Conservation (phyloP, 1,284 basidiomycete genomes). For the Austroboletus novae-zelandiae region DNA sequence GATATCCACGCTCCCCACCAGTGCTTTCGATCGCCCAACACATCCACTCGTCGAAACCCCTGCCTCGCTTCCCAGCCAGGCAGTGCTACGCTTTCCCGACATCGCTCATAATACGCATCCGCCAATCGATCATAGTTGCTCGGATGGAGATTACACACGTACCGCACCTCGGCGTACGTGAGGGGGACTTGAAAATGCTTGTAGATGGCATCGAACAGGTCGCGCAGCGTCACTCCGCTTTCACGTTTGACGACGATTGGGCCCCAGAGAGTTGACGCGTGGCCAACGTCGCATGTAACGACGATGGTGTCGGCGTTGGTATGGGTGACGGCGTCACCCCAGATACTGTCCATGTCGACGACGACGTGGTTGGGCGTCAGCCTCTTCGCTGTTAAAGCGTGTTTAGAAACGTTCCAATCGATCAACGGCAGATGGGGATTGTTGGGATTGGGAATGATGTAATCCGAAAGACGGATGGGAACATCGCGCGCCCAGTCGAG, state of each 20-base stretch:
- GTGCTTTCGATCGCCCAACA: constrained; percentile 31
- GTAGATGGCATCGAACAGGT: constrained; percentile 37
- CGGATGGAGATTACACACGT: constrained; percentile 19
- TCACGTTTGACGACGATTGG: constrained; percentile 30
- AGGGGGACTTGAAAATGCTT: constrained; percentile 36
- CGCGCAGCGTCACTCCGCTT: constrained; percentile 28
- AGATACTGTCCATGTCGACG: constrained; percentile 22
- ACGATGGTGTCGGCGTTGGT: constrained; percentile 24
- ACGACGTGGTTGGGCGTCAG: constrained; percentile 32
- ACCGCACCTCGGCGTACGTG: constrained; percentile 27
- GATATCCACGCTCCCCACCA: constrained; percentile 38
- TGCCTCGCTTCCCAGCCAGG: constrained; percentile 31
- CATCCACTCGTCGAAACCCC: constrained; percentile 39
- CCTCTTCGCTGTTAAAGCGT: constrained; percentile 33
- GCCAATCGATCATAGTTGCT: constrained; percentile 22
- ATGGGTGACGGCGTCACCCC: constrained; percentile 26
- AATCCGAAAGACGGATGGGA: constrained; percentile 31
- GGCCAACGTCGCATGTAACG: constrained; percentile 28
- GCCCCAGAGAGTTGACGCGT: constrained; percentile 32
- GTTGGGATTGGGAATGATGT: constrained; percentile 37
- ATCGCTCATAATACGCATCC: constrained; percentile 27
- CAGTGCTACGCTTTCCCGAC: constrained; percentile 21
- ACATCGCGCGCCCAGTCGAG: constrained; percentile 20
- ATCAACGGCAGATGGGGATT: constrained; percentile 33
- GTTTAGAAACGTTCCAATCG: constrained; percentile 37